A percentile compares a stretch with the other conserved stretches of the same genome.
phyloP scores from a whole-genome alignment of 306 rosid species.

The cucumber (Cucumis sativus) region Cucumber_9930_V3 NC_026660.2:26903501-26904000 shows the following conservation, averaged over 20 bases:
- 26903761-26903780: neutral
- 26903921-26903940: too few species aligned
- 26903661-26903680: neutral
- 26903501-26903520: constrained; percentile 18
- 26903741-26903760: neutral
- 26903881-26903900: neutral
- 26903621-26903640: constrained; percentile 33
- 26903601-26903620: constrained; percentile 51
- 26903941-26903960: neutral
- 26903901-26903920: neutral
- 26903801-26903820: neutral
- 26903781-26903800: neutral
- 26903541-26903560: constrained; percentile 5
- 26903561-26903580: constrained; percentile 39
- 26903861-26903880: neutral
- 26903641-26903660: neutral
- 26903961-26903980: neutral
- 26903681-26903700: neutral
- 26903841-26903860: neutral
- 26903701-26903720: too few species aligned
- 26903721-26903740: neutral
- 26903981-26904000: neutral
- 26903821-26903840: neutral
- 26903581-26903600: constrained; percentile 54
- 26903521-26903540: neutral